Conservation (phyloP, 2,329 filamentous ascomycete species). For the Xylariaceae sp. region DNA sequence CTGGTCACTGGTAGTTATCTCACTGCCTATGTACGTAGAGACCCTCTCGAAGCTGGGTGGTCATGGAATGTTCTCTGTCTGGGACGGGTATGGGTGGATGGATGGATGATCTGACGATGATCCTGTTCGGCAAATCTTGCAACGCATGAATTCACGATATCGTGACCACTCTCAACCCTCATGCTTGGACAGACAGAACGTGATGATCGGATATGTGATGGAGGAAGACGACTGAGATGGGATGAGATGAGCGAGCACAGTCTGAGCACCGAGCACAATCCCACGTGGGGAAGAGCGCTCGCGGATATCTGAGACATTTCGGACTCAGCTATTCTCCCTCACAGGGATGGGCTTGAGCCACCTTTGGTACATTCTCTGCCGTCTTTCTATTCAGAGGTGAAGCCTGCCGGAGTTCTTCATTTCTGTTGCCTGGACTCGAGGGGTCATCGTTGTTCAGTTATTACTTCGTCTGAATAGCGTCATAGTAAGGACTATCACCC, state of each 20-base stretch:
- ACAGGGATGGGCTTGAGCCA: conserved; percentile 3
- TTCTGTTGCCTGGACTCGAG: no score
- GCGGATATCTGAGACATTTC: conserved; percentile 29
- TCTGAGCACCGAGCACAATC: conserved; percentile 22
- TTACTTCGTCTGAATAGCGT: no score
- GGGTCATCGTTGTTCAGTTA: no score
- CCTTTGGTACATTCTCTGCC: neutral
- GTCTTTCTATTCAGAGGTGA: no score
- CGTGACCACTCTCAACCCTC: neutral
- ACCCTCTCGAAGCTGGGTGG: no score
- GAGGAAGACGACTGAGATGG: neutral
- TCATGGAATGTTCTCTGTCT: neutral
- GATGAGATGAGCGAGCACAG: no score
- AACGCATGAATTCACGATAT: neutral
- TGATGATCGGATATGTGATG: neutral
- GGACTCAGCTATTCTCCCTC: conserved; percentile 13
- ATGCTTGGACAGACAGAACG: neutral
- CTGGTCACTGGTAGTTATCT: neutral
- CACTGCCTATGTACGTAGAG: no score
- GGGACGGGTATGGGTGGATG: neutral
- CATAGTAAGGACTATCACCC: no score
- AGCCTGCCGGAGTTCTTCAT: no score
- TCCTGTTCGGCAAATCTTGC: conserved; percentile 12
- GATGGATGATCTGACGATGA: conserved; percentile 1
- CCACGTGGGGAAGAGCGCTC: conserved; percentile 27